Evolutionary conservation across 805 yeast genomes (phyloP), one percentile per base, ranked within the genome.

Genomic region (Candida adriatica): DNA sequence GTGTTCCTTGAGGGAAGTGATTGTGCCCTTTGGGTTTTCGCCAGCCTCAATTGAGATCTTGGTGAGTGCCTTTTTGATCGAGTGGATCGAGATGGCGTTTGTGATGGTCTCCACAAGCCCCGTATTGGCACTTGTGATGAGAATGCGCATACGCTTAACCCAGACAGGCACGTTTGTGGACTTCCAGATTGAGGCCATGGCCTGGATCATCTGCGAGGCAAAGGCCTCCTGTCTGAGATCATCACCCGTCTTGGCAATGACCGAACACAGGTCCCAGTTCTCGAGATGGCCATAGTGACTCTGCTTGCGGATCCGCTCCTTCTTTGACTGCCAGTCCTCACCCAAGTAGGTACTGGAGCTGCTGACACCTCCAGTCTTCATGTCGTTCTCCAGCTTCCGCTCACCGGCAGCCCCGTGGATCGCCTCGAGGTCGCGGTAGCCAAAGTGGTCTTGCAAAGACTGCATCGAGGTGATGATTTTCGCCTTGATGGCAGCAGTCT

Each of bases 151-250:
- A 42, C 79, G 69, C 46, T 88, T 90, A 4, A 88, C 92, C 97
- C 98, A 92, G 4, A 79, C 85, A 17, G 70, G 78, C 6, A 83
- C 75, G 3, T 67, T 66, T 16, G 73, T 72, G 18, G 65, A 70
- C 29, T 73, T 71, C 97, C 97, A 92, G 26, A 86, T 75, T 30
- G 75, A 75, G 1, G 94, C 77, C 60, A 90, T 84, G 16, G 94
- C 80, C 39, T 82, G 80, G 31, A 92, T 90, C 26, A 92, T 56
- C 55, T 92, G 98, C 41, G 96, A 87, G 0, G 98, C 98, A 65
- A 92, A 87, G 0, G 98, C 96, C 56, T 92, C 98, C 54, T 92
- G 98, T 16, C 95, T 82, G 31, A 92, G 57, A 59, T 92, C 98
- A 49, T 83, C 90, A 21, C 98, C 98, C 18, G 95, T 90, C 52